Base-by-base conservation (phyloP, 164 flowering plant species). In the Protea cynaroides region DNA sequence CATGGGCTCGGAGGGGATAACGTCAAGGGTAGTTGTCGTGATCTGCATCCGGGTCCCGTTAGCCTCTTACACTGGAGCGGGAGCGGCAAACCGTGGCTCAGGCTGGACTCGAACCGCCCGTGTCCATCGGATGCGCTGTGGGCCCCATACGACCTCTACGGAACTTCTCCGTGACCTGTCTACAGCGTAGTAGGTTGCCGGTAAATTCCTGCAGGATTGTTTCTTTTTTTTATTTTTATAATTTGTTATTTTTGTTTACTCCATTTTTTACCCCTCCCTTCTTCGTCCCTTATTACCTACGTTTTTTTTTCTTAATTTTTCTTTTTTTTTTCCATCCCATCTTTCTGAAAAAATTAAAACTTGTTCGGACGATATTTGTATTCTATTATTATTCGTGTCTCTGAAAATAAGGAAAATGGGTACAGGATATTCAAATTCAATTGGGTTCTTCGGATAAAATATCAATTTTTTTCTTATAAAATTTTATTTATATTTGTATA, bases 61-160 rank as follows among this genome's bases (percentile, higher is more conserved):
- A 68, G 71, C 15, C 54, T 68, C 3, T 54, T 68, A 12, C 71
- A 68, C 49, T 68, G 71, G 71, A 68, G 71, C 53, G 71, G 71
- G 18, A 37, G 43, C 40, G 65, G 71, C 13, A 68, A 68, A 46
- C 71, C 71, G 1, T 68, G 71, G 71, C 65, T 68, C n/a, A n/a
- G 71, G 21, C 71, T 68, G 8, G 71, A 68, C 19, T 50, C 63
- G 52, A 54, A 53, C 15, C 59, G 47, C 19, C 50, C 71, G 17
- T 68, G 71, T 25, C 71, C 71, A 6, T 52, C 61, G 7, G 71
- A 68, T 21, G 55, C 64, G 12, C 37, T 67, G 9, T 67, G 70
- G 70, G 70, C 70, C 14, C 70, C 70, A 4, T 67, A 51, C 23
- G 70, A 67, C 54, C 37, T 67, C 56, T 67, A 59, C 36, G 64